Conservation (phyloP, 2,329 filamentous ascomycete species). For the Epichloe hybrida region DNA sequence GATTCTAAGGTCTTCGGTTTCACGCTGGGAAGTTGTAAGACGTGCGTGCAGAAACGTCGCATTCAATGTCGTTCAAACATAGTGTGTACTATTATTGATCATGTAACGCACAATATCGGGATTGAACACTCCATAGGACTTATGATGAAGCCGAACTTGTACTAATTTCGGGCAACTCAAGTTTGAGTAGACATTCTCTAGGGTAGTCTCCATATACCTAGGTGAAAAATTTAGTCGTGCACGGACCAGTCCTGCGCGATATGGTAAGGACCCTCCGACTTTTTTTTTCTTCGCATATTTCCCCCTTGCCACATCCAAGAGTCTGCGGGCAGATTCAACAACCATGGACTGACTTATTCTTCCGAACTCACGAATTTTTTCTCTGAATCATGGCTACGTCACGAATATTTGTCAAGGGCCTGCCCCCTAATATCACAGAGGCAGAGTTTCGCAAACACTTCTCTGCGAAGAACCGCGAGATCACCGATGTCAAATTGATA, state of each 20-base stretch:
- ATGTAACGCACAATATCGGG: no score
- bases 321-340: slow-evolving; percentile 7
- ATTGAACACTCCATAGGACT: no score
- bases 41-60: no score
- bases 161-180: no score
- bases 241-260: slow-evolving; percentile 11
- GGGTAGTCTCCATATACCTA: not conserved
- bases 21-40: no score
- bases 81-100: no score
- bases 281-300: slow-evolving; percentile 8
- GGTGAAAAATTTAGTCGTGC: slow-evolving; percentile 1
- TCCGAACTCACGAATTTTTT: not conserved
- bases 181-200: not conserved
- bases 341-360: not conserved
- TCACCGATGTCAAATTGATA: slow-evolving; percentile 90
- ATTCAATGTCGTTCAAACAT: no score
- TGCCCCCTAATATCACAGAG: slow-evolving; percentile 71
- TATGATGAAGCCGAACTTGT: no score
- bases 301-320: not conserved
- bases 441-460: slow-evolving; percentile 85
- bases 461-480: slow-evolving; percentile 51
- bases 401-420: slow-evolving; percentile 63
- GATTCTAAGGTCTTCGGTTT: no score
- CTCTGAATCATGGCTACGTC: slow-evolving; percentile 41
- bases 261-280: slow-evolving; percentile 15